Evolutionary conservation across 441 rosid genomes (phyloP).

Genomic region (Gossypium gossypioides): DNA sequence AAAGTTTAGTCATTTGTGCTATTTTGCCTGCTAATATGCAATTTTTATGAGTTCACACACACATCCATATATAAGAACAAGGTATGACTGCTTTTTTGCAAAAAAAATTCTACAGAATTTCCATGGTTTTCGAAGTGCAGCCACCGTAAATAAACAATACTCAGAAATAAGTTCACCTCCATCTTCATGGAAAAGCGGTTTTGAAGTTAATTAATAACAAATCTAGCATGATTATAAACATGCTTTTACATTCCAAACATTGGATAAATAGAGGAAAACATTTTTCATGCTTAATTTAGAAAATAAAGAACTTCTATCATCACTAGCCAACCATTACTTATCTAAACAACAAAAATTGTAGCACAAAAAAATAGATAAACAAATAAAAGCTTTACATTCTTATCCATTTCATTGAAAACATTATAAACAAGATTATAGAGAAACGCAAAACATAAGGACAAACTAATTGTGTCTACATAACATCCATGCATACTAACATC

Average conservation of each 20-base stretch:
- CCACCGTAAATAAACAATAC: neutral
- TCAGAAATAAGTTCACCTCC: neutral
- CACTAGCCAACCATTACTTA: neutral
- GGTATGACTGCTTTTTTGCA: no score
- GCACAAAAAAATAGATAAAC: neutral
- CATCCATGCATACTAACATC: neutral
- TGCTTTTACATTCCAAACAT: neutral
- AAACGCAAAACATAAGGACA: neutral
- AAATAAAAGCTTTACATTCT: neutral
- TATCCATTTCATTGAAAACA: neutral
- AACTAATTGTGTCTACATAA: neutral
- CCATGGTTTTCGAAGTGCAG: neutral
- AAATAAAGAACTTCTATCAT: neutral
- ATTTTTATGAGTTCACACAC: neutral
- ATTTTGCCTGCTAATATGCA: neutral
- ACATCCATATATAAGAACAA: no score
- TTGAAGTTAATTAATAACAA: neutral
- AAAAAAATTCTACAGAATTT: neutral
- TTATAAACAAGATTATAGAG: neutral
- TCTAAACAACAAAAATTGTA: neutral
- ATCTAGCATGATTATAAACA: neutral
- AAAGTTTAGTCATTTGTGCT: conserved; percentile 15
- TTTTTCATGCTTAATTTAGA: neutral
- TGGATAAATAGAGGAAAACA: neutral
- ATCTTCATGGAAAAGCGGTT: neutral